Percentiles rank a stretch among this genome's conserved stretches.
phyloP scores from a whole-genome alignment of 768 basidiomycete genomes.

The Rhodocollybia butyracea region DNA sequence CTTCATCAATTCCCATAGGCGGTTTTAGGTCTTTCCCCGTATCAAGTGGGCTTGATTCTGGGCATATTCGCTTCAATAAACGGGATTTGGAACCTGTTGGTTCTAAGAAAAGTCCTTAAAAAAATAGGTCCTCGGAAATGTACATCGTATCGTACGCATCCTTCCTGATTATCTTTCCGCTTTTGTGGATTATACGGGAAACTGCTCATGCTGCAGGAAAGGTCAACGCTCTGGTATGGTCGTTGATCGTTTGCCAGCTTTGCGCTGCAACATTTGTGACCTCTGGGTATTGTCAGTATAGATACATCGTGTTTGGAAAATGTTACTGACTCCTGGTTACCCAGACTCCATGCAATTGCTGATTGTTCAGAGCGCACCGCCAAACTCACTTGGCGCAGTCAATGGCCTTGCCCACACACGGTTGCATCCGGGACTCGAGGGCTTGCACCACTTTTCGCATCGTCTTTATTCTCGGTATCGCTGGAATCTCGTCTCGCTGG shows the following conservation, averaged over 20 bases:
- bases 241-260: conserved; percentile 31
- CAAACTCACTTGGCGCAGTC: conserved; percentile 43
- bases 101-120: conserved; percentile 49
- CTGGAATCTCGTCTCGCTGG: conserved; percentile 39
- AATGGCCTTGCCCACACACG: conserved; percentile 59
- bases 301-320: neutral
- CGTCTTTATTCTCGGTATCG: conserved; percentile 56
- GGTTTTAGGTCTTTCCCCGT: conserved; percentile 50
- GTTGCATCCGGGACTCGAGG: conserved; percentile 44
- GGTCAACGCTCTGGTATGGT: conserved; percentile 27
- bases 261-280: conserved; percentile 21
- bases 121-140: conserved; percentile 51
- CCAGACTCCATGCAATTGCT: conserved; percentile 47
- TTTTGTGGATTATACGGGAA: conserved; percentile 1
- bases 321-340: neutral
- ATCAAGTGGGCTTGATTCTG: conserved; percentile 46
- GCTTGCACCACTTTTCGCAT: conserved; percentile 51
- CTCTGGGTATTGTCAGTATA: conserved; percentile 33
- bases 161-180: conserved; percentile 20
- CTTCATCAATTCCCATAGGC: conserved; percentile 48
- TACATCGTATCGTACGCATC: conserved; percentile 35
- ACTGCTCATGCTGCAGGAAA: conserved; percentile 31
- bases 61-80: conserved; percentile 48
- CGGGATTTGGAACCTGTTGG: conserved; percentile 49
- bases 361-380: conserved; percentile 41